Conservation (phyloP, 75 land plant genomes). For the Cunninghamia lanceolata region DNA sequence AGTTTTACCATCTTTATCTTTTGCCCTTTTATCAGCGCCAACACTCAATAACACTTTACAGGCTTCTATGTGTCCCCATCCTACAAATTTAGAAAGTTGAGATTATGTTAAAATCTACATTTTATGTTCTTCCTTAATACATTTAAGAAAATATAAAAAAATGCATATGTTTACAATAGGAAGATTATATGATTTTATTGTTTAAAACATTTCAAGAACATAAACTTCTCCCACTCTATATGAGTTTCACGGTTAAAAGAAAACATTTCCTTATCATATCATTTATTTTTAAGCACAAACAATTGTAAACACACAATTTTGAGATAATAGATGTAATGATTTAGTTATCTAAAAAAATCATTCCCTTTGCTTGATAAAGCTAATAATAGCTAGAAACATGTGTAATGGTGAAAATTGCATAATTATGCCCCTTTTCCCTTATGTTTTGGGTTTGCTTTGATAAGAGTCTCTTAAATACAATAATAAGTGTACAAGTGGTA, state of each 20-base stretch:
- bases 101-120: not conserved
- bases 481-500: too few relatives aligned
- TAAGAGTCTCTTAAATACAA: too few relatives aligned
- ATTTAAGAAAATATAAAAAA: not conserved
- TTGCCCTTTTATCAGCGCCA: conserved; percentile 23
- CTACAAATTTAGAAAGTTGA: conserved; percentile 1
- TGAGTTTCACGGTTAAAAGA: not conserved
- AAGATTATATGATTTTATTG: not conserved
- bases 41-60: conserved; percentile 22
- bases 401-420: too few relatives aligned
- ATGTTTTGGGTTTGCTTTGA: too few relatives aligned
- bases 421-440: too few relatives aligned
- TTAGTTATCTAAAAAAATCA: too few relatives aligned
- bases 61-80: conserved; percentile 18
- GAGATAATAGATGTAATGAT: too few relatives aligned
- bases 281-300: not conserved
- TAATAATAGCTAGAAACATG: too few relatives aligned
- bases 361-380: too few relatives aligned
- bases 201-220: not conserved
- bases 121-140: not conserved
- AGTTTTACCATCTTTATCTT: conserved; percentile 26
- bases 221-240: not conserved
- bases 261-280: not conserved
- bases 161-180: not conserved
- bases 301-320: not conserved